Percentiles rank a stretch among this genome's conserved stretches.
Conservation (phyloP, 768 basidiomycete species). For the Grammothele lineata region DNA sequence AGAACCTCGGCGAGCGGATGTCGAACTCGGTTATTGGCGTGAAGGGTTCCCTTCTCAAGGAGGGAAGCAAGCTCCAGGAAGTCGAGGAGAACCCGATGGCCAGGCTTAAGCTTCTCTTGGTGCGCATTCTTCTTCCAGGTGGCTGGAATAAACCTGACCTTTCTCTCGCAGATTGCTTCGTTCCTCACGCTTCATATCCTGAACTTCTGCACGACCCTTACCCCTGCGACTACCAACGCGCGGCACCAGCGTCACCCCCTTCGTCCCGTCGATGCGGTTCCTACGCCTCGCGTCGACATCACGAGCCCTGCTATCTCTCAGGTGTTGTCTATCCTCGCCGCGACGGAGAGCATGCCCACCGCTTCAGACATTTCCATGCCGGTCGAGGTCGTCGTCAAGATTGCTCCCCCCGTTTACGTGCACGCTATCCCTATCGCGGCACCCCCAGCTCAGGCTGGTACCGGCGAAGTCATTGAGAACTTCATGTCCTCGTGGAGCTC, state of each 20-base stretch:
- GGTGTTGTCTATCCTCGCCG: slow-evolving; percentile 55
- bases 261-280: slow-evolving; percentile 20
- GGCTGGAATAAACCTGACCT: no score
- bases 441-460: slow-evolving; percentile 24
- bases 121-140: no score
- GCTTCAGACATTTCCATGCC: neutral
- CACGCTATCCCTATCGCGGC: slow-evolving; percentile 38
- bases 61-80: slow-evolving; percentile 39
- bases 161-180: slow-evolving; percentile 64
- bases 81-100: slow-evolving; percentile 79
- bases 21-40: slow-evolving; percentile 36
- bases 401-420: slow-evolving; percentile 57
- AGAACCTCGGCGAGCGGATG: slow-evolving; percentile 26
- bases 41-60: slow-evolving; percentile 46
- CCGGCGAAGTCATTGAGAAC: slow-evolving; percentile 62
- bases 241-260: slow-evolving; percentile 35
- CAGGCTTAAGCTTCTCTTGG: slow-evolving; percentile 83
- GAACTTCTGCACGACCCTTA: slow-evolving; percentile 89
- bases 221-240: slow-evolving; percentile 55
- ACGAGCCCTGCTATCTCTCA: slow-evolving; percentile 54
- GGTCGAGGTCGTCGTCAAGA: slow-evolving; percentile 48
- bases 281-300: slow-evolving; percentile 59
- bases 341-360: slow-evolving; percentile 16
- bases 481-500: slow-evolving; percentile 90
- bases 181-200: slow-evolving; percentile 90